A percentile compares a stretch with the other conserved stretches of the same genome.
These are phyloP conservation scores for Aspergillus calidoustus DNA, from an alignment of 2,329 filamentous ascomycete genomes.

Conservation along the genomic window DNA sequence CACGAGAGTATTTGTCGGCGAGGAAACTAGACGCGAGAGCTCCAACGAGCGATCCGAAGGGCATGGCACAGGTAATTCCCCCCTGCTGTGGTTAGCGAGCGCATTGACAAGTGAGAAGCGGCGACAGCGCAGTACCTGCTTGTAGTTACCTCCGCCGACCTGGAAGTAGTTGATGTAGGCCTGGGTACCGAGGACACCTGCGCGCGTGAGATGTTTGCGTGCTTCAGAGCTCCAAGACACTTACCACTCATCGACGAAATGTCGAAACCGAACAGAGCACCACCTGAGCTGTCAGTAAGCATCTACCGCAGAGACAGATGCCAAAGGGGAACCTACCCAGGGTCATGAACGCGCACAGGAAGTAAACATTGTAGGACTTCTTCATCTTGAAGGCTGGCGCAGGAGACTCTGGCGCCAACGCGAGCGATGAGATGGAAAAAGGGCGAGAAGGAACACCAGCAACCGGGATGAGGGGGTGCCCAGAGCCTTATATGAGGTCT, in stretches of 20 bases:
- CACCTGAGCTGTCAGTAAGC: constrained; percentile 39
- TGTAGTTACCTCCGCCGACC: constrained; percentile 25
- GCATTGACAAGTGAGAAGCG: neutral
- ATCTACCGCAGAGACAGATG: neutral
- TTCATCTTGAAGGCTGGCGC: constrained; percentile 20
- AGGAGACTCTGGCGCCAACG: neutral
- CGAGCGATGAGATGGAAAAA: constrained; percentile 1
- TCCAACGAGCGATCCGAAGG: constrained; percentile 44
- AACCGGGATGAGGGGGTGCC: neutral
- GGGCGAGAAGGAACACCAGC: neutral
- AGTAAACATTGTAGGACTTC: constrained; percentile 28
- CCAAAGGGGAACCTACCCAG: constrained; percentile 16
- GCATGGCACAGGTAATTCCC: constrained; percentile 44
- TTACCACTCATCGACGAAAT: constrained; percentile 55
- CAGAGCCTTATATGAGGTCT: neutral
- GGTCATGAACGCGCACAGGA: constrained; percentile 28
- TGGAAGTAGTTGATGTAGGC: constrained; percentile 27
- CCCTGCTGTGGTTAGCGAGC: constrained; percentile 31
- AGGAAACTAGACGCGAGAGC: constrained; percentile 57
- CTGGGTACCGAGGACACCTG: constrained; percentile 24
- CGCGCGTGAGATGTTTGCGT: constrained; percentile 6
- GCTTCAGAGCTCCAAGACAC: neutral
- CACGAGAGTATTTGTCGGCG: constrained; percentile 57
- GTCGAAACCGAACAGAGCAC: constrained; percentile 62
- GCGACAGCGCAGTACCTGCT: constrained; percentile 17